Conservation (phyloP, 352 stramenopile genomes). For the Phytophthora litchii region DNA sequence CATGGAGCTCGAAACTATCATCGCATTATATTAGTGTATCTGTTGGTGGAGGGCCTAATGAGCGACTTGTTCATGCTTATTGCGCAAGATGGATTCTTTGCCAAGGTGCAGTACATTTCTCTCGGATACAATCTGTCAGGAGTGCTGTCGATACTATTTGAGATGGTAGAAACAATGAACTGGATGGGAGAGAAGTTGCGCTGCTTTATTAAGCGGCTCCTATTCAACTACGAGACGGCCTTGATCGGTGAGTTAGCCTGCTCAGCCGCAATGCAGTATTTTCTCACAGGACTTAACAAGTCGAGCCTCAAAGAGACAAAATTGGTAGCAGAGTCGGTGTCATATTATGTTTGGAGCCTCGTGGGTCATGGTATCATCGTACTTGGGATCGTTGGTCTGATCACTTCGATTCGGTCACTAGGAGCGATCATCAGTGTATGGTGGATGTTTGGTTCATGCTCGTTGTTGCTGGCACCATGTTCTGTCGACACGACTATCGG, state of each 20-base stretch:
- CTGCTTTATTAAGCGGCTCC: slow-evolving; percentile 30
- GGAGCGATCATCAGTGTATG: slow-evolving; percentile 24
- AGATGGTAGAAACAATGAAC: slow-evolving; percentile 33
- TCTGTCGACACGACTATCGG: slow-evolving; percentile 26
- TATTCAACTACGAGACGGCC: slow-evolving; percentile 40
- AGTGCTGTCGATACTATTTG: slow-evolving; percentile 35
- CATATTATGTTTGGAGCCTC: slow-evolving; percentile 39
- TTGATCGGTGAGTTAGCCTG: slow-evolving; percentile 29
- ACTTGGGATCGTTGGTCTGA: slow-evolving; percentile 26
- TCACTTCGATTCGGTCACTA: slow-evolving; percentile 26
- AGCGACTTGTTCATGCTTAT: slow-evolving; percentile 40
- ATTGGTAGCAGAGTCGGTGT: slow-evolving; percentile 20
- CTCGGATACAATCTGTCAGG: slow-evolving; percentile 38
- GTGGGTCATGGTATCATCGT: slow-evolving; percentile 33
- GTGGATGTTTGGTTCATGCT: slow-evolving; percentile 8
- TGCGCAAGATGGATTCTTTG: slow-evolving; percentile 33
- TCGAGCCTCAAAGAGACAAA: slow-evolving; percentile 25
- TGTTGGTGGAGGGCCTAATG: slow-evolving; percentile 38
- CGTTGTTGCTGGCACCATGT: slow-evolving; percentile 15
- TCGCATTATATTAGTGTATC: slow-evolving; percentile 22
- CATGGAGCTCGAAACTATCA: slow-evolving; percentile 35
- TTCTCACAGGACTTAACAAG: slow-evolving; percentile 32
- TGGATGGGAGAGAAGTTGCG: slow-evolving; percentile 25
- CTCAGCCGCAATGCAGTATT: slow-evolving; percentile 31
- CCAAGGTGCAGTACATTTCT: slow-evolving; percentile 42